Conservation (phyloP, 179 eudicot genomes). For the Patellifolia procumbens region DNA sequence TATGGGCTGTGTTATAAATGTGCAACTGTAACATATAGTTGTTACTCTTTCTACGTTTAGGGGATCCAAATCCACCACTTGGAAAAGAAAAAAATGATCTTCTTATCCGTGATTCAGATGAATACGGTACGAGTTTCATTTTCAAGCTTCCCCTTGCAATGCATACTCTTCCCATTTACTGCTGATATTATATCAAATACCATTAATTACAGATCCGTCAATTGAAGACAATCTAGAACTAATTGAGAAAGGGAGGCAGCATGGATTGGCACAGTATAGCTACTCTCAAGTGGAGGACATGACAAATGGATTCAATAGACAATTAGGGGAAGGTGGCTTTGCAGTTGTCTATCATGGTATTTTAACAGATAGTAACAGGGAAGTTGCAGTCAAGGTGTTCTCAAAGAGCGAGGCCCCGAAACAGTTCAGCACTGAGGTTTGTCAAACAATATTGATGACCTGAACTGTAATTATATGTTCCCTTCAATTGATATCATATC, state of each 20-base stretch:
- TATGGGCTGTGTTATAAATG: too few species aligned
- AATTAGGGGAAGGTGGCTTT: constrained; percentile 39
- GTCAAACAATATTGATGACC: background rate
- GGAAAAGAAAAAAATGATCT: background rate
- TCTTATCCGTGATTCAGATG: background rate
- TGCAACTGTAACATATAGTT: background rate
- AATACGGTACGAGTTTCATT: background rate
- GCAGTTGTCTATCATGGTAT: constrained; percentile 40
- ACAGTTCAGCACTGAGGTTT: constrained; percentile 24
- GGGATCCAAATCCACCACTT: constrained; percentile 47
- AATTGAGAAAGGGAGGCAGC: constrained; percentile 20
- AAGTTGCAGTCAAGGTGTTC: constrained; percentile 41
- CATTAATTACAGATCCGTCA: background rate
- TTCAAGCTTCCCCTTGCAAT: background rate
- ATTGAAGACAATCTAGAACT: constrained; percentile 6
- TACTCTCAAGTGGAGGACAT: constrained; percentile 31
- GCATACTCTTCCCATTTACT: background rate
- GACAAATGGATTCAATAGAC: constrained; percentile 26
- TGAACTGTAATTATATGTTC: background rate
- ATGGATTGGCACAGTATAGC: constrained; percentile 30
- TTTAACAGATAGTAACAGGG: constrained; percentile 28
- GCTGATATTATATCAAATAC: background rate
- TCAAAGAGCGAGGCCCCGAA: constrained; percentile 12
- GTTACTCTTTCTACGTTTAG: constrained; percentile 65
- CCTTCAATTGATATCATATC: too few species aligned